Evolutionary conservation across 1,284 basidiomycete species (phyloP).

Genomic region (Volvariella surrecta): DNA sequence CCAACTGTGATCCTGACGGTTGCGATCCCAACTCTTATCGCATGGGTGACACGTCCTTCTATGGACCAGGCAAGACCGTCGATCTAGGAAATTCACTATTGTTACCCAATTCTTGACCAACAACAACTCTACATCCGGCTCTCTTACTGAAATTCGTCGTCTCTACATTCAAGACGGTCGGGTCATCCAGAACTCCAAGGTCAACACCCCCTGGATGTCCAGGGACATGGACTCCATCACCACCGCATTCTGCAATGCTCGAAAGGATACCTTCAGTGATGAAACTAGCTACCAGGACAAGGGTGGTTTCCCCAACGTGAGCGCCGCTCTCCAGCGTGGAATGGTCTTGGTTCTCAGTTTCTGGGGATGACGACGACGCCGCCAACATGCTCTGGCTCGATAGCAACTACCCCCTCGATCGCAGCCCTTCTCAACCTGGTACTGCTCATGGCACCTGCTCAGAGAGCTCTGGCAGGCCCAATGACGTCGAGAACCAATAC

Average conservation of each 20-base stretch:
- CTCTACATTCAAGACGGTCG: slow-evolving; percentile 37
- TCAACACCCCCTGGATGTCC: slow-evolving; percentile 27
- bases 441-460: slow-evolving; percentile 15
- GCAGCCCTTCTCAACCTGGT: slow-evolving; percentile 25
- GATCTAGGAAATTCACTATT: slow-evolving; percentile 36
- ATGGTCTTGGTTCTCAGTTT: slow-evolving; percentile 35
- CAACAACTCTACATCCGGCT: slow-evolving; percentile 29
- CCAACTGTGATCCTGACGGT: slow-evolving; percentile 34
- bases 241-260: slow-evolving; percentile 20
- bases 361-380: slow-evolving; percentile 36
- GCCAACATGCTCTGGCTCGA: slow-evolving; percentile 42
- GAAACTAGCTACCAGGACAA: slow-evolving; percentile 27
- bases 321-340: slow-evolving; percentile 22
- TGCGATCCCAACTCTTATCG: slow-evolving; percentile 44
- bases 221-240: slow-evolving; percentile 22
- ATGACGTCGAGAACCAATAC: slow-evolving; percentile 28
- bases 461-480: slow-evolving; percentile 28
- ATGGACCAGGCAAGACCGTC: slow-evolving; percentile 25
- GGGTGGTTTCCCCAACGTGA: slow-evolving; percentile 24
- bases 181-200: slow-evolving; percentile 33
- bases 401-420: slow-evolving; percentile 31
- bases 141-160: slow-evolving; percentile 35
- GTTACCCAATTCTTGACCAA: slow-evolving; percentile 41
- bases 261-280: slow-evolving; percentile 27
- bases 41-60: slow-evolving; percentile 32